Conservation (phyloP, 306 rosid species). For the Castanea sativa region DNA sequence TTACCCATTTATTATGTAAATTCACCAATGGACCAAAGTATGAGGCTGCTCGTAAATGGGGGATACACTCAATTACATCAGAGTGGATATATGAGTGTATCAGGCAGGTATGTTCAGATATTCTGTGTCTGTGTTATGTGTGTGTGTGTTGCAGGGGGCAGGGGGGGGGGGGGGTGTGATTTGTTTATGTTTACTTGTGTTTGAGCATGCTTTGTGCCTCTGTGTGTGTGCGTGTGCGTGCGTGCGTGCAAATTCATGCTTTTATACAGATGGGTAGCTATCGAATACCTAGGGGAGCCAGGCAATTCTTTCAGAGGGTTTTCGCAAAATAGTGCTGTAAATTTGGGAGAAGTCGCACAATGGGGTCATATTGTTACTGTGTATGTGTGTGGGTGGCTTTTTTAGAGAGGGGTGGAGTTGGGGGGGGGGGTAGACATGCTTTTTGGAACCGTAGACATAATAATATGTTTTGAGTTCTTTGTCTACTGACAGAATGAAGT, state of each 20-base stretch:
- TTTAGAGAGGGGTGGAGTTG: rapidly evolving
- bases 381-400: background rate
- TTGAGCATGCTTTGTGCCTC: background rate
- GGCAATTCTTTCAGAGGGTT: background rate
- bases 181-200: conserved; percentile 17
- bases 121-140: background rate
- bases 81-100: conserved; percentile 94
- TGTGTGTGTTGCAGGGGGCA: background rate
- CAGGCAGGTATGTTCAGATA: conserved; percentile 62
- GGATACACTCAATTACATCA: conserved; percentile 55
- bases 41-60: conserved; percentile 83
- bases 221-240: background rate
- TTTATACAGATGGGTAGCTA: background rate
- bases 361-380: background rate
- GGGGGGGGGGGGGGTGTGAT: background rate
- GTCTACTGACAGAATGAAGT: conserved; percentile 41
- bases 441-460: background rate
- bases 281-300: background rate
- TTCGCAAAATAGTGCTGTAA: background rate
- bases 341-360: background rate
- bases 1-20: conserved; percentile 88
- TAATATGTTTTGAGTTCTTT: background rate
- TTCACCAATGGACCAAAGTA: conserved; percentile 83
- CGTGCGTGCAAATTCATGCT: background rate
- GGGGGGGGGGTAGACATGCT: background rate